These are phyloP conservation scores for Penicillium sp. DNA, from an alignment of 2,329 filamentous ascomycete species.

Conservation along the genomic window DNA sequence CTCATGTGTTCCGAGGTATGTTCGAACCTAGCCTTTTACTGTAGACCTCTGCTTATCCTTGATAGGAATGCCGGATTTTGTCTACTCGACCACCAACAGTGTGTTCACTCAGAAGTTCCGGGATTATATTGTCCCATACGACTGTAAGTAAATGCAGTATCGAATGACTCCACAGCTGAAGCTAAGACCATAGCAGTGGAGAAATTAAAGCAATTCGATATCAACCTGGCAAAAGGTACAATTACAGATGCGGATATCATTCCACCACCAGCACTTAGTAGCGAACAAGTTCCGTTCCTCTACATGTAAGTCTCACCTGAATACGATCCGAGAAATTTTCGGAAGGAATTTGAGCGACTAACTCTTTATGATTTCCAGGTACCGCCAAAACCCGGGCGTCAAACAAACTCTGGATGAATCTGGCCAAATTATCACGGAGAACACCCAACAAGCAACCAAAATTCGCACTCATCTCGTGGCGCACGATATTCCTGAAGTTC, in stretches of 20 bases:
- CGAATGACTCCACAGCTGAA: background rate
- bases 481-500: conserved; percentile 62
- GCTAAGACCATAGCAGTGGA: conserved; percentile 43
- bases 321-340: background rate
- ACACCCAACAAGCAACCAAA: conserved; percentile 57
- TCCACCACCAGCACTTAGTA: conserved; percentile 76
- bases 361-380: conserved; percentile 51
- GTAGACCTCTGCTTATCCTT: background rate
- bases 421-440: conserved; percentile 61
- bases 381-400: conserved; percentile 81
- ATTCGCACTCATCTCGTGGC: conserved; percentile 59
- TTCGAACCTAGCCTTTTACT: background rate
- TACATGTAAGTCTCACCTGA: conserved; percentile 43
- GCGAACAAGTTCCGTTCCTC: conserved; percentile 70
- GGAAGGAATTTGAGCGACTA: background rate
- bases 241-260: conserved; percentile 67
- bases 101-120: conserved; percentile 70
- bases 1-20: conserved; percentile 78
- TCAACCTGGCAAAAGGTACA: conserved; percentile 62
- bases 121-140: conserved; percentile 68
- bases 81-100: conserved; percentile 69
- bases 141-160: conserved; percentile 54
- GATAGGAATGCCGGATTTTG: conserved; percentile 75
- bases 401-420: conserved; percentile 59
- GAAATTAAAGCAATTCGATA: conserved; percentile 63